Evolutionary conservation across 2,329 filamentous ascomycete genomes (phyloP).

Genomic region (Aspergillus brasiliensis): DNA sequence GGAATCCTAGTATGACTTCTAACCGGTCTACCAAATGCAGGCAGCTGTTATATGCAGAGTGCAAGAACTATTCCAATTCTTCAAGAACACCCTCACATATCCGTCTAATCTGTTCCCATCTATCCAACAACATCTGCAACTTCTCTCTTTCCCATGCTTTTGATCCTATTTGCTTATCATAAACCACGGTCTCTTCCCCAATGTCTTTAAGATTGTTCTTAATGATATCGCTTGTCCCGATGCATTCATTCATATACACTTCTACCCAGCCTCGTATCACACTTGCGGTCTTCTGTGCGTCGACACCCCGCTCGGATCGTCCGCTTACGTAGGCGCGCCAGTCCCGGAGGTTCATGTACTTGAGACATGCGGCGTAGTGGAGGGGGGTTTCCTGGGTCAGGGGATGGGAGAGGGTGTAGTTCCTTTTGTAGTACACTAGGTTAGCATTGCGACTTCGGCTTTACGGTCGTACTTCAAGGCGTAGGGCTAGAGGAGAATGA

Average conservation of each 20-base stretch:
- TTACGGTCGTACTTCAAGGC: too few species aligned
- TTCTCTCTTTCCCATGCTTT: constrained; percentile 14
- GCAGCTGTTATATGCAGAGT: too few species aligned
- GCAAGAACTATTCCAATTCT: not conserved
- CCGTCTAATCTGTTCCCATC: constrained; percentile 37
- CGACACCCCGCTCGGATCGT: constrained; percentile 17
- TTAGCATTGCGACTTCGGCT: too few species aligned
- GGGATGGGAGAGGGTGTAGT: constrained; percentile 31
- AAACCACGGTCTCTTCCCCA: not conserved
- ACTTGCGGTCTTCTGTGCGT: constrained; percentile 22
- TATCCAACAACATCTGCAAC: constrained; percentile 22
- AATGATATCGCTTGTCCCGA: constrained; percentile 18
- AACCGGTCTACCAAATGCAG: too few species aligned
- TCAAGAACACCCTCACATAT: constrained; percentile 28
- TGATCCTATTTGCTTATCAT: not conserved
- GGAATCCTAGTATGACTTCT: too few species aligned
- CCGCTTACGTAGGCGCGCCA: constrained; percentile 35
- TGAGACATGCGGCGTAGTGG: constrained; percentile 27
- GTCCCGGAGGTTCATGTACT: constrained; percentile 30
- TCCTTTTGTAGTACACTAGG: too few species aligned
- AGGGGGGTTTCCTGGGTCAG: not conserved
- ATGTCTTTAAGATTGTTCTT: not conserved
- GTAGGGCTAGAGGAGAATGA: not conserved
- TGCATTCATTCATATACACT: constrained; percentile 30
- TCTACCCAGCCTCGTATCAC: constrained; percentile 32